These are phyloP conservation scores for Chaetomium cochliodes DNA, from an alignment of 495 filamentous ascomycete genomes.

Conservation along the genomic window DNA sequence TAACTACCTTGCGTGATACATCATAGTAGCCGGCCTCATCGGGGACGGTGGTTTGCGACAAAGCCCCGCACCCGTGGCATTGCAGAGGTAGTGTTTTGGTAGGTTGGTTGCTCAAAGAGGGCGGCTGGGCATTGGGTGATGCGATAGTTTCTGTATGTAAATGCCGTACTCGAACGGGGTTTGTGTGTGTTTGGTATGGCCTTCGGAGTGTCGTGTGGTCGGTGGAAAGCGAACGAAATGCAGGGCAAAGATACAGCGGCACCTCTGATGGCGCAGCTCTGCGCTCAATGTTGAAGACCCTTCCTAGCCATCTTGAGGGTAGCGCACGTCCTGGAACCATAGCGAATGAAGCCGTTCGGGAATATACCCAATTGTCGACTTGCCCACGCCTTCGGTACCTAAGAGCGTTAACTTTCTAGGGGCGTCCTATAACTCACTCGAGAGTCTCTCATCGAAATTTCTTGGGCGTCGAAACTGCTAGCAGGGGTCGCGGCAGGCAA, in stretches of 20 bases:
- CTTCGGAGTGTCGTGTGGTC: slow-evolving; percentile 8
- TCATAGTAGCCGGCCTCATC: slow-evolving; percentile 76
- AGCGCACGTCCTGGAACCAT: slow-evolving; percentile 31
- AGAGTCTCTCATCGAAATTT: not conserved
- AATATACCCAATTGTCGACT: not conserved
- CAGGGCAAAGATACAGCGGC: slow-evolving; percentile 48
- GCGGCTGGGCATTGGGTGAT: not conserved
- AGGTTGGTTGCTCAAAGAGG: not conserved
- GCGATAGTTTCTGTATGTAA: slow-evolving; percentile 32
- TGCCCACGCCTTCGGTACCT: no score
- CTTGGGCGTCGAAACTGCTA: not conserved
- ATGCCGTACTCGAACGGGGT: slow-evolving; percentile 28
- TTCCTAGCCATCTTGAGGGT: slow-evolving; percentile 42
- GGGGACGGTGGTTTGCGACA: slow-evolving; percentile 68
- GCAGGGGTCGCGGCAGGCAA: slow-evolving; percentile 26
- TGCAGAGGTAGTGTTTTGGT: slow-evolving; percentile 51
- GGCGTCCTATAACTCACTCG: not conserved
- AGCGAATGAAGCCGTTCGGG: slow-evolving; percentile 8
- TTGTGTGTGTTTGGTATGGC: slow-evolving; percentile 26
- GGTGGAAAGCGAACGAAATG: slow-evolving; percentile 26
- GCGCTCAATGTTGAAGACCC: slow-evolving; percentile 42
- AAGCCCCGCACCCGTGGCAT: slow-evolving; percentile 89
- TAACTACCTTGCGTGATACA: slow-evolving; percentile 52
- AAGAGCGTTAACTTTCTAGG: no score
- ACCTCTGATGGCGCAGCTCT: slow-evolving; percentile 32